Conservation (phyloP, 2,329 filamentous ascomycete genomes). For the Chrysoporthe cubensis region DNA sequence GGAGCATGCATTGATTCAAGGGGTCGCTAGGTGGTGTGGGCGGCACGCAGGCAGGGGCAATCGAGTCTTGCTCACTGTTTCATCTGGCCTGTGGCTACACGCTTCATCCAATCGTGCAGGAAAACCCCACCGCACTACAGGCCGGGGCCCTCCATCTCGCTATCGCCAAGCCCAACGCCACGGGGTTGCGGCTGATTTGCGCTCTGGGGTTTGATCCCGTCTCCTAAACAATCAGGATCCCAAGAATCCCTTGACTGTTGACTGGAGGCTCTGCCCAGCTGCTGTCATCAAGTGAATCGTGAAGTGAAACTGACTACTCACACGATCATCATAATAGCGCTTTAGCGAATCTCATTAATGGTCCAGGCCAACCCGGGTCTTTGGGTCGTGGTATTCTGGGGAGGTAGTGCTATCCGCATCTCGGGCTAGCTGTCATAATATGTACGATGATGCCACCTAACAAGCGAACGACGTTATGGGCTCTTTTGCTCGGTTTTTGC, state of each 20-base stretch:
- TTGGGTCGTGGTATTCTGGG: background rate
- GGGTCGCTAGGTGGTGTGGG: slow-evolving; percentile 6
- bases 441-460: background rate
- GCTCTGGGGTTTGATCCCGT: background rate
- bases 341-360: background rate
- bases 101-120: slow-evolving; percentile 10
- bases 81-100: slow-evolving; percentile 5
- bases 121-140: background rate
- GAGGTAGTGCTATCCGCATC: background rate
- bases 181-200: background rate
- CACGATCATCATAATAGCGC: background rate
- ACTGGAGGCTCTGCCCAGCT: background rate
- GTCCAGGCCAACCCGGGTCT: background rate
- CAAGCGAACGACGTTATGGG: background rate
- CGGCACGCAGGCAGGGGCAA: background rate
- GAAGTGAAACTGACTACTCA: background rate
- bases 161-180: background rate
- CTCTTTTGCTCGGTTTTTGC: background rate
- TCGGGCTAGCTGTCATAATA: background rate
- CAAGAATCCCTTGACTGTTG: background rate
- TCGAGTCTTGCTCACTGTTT: slow-evolving; percentile 6
- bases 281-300: background rate
- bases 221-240: background rate
- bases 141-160: background rate
- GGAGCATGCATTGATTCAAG: slow-evolving; percentile 9